Conservation (phyloP, 2,329 filamentous ascomycete genomes). For the Aureobasidium sp. region DNA sequence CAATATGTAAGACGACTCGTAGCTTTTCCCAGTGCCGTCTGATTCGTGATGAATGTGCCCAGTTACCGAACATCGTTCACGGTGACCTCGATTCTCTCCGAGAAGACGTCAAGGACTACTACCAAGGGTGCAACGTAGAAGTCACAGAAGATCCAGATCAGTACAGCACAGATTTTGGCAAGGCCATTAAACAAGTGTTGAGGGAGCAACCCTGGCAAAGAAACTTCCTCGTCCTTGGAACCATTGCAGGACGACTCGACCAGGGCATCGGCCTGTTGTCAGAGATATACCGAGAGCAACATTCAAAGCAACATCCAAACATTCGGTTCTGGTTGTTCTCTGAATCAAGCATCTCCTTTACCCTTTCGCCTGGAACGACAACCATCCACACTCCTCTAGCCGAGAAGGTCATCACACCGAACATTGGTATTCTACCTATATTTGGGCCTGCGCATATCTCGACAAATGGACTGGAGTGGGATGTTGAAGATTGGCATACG, state of each 20-base stretch:
- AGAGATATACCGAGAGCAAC: constrained; percentile 57
- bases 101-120: constrained; percentile 55
- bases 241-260: constrained; percentile 82
- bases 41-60: constrained; percentile 19
- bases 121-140: constrained; percentile 49
- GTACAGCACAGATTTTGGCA: constrained; percentile 83
- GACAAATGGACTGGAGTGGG: constrained; percentile 80
- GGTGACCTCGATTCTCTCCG: constrained; percentile 84
- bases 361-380: constrained; percentile 63
- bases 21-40: not conserved
- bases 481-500: constrained; percentile 71
- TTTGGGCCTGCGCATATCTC: constrained; percentile 70
- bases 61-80: constrained; percentile 54
- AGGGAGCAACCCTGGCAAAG: constrained; percentile 17
- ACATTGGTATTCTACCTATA: constrained; percentile 80
- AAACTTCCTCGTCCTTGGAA: constrained; percentile 67
- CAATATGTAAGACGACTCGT: constrained; percentile 10
- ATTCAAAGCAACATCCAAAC: constrained; percentile 29
- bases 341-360: constrained; percentile 69
- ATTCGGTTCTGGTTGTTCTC: constrained; percentile 65
- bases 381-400: constrained; percentile 53
- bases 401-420: constrained; percentile 54
- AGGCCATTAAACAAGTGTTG: constrained; percentile 58
- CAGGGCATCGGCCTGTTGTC: constrained; percentile 85
- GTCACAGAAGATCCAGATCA: constrained; percentile 70